These are phyloP conservation scores for Aurinia saxatilis DNA, from an alignment of 345 rosid genomes.

Conservation along the genomic window DNA sequence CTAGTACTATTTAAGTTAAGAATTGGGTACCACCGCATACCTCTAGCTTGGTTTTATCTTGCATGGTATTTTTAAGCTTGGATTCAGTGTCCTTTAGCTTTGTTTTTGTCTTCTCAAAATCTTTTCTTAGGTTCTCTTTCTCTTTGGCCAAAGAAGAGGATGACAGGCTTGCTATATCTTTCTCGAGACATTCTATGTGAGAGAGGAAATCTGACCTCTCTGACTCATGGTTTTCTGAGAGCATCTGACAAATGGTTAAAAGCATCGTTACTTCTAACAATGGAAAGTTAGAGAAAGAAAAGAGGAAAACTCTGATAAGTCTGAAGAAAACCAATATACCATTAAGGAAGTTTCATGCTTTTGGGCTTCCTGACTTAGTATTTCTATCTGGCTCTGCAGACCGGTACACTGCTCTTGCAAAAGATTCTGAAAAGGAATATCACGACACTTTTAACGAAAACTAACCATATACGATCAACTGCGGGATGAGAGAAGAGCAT, in stretches of 20 bases:
- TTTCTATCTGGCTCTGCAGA: constrained; percentile 48
- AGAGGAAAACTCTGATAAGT: not conserved
- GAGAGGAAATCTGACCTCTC: constrained; percentile 50
- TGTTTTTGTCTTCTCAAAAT: constrained; percentile 67
- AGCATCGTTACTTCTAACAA: not conserved
- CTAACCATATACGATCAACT: not conserved
- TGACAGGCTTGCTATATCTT: constrained; percentile 54
- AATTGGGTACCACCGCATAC: constrained; percentile 25
- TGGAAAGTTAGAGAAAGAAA: not conserved
- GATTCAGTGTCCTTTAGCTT: constrained; percentile 81
- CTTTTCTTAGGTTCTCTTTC: constrained; percentile 72
- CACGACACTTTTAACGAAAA: not conserved
- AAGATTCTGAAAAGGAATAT: constrained; percentile 41
- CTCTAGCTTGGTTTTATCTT: constrained; percentile 97
- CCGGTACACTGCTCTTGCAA: constrained; percentile 37
- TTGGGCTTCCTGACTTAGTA: constrained; percentile 37
- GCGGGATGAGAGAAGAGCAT: not conserved
- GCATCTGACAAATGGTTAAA: constrained; percentile 36
- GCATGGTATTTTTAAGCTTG: constrained; percentile 75
- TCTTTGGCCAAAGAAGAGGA: constrained; percentile 64
- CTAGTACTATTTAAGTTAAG: not conserved
- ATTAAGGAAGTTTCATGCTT: constrained; percentile 40
- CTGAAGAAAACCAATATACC: constrained; percentile 28
- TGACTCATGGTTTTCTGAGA: constrained; percentile 44
- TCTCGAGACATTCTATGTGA: constrained; percentile 61